Percentiles rank a stretch among this genome's conserved stretches.
phyloP scores from a whole-genome alignment of 2,329 filamentous ascomycete genomes.

The Pestalotiopsis sp. region DNA sequence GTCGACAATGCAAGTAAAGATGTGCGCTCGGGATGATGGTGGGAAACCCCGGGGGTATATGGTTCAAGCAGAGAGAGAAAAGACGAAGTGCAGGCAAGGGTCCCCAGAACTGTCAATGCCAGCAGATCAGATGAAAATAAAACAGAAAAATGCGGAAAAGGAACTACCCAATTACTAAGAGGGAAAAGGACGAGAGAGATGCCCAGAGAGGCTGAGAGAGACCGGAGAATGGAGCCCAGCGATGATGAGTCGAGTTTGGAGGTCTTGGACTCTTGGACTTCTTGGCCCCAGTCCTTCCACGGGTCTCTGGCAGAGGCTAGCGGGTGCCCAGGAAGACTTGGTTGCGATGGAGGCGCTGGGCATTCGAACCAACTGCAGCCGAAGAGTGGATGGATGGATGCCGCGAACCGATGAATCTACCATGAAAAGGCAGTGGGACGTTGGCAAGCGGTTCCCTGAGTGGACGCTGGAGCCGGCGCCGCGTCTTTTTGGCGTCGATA shows the following conservation, averaged over 20 bases:
- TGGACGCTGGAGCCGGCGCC: not conserved
- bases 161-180: not conserved
- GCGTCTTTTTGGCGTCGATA: not conserved
- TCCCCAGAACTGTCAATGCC: slow-evolving; percentile 1
- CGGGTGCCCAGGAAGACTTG: not conserved
- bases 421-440: not conserved
- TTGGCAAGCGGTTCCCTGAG: not conserved
- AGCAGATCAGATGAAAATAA: not conserved
- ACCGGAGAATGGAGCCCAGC: not conserved
- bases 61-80: not conserved
- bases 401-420: not conserved
- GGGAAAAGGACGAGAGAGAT: slow-evolving; percentile 2
- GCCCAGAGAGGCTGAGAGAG: slow-evolving; percentile 8
- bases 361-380: not conserved
- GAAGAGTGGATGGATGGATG: not conserved
- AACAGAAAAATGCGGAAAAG: not conserved
- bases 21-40: not conserved
- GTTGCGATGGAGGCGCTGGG: not conserved
- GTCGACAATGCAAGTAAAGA: not conserved
- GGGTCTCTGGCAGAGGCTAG: not conserved
- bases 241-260: not conserved
- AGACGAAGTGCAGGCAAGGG: slow-evolving; percentile 1
- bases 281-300: not conserved
- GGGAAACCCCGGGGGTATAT: not conserved
- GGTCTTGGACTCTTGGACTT: not conserved